Evolutionary conservation across 352 stramenopile genomes (phyloP).

Genomic region (Pythium angustatum): DNA sequence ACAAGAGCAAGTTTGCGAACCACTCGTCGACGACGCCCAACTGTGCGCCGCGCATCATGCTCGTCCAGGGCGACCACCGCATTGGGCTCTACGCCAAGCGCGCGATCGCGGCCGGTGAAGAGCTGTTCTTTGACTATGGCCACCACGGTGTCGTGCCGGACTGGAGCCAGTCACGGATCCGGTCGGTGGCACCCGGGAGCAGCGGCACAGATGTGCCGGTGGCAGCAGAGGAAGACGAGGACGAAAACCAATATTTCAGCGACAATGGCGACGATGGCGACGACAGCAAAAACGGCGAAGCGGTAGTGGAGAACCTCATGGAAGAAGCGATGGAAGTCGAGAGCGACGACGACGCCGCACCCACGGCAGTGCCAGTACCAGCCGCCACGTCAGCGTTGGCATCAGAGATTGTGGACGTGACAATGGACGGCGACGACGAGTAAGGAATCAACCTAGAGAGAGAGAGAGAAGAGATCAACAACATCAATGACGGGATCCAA

Average conservation of each 20-base stretch:
- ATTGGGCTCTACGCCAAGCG: constrained; percentile 93
- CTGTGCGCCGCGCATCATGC: constrained; percentile 85
- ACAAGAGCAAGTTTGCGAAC: constrained; percentile 96
- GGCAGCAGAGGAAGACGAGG: constrained; percentile 13
- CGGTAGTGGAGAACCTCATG: too few species aligned
- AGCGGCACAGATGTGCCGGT: constrained; percentile 12
- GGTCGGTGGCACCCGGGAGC: too few species aligned
- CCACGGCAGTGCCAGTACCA: background rate
- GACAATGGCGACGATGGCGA: too few species aligned
- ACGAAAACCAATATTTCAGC: too few species aligned
- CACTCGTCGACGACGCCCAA: constrained; percentile 82
- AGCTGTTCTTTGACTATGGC: constrained; percentile 87
- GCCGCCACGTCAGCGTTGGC: too few species aligned
- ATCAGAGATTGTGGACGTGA: too few species aligned
- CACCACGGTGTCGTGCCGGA: constrained; percentile 81
- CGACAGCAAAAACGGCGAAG: too few species aligned
- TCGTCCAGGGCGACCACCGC: constrained; percentile 91
- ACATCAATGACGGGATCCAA: background rate
- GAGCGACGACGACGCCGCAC: background rate
- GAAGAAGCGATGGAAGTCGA: constrained; percentile 1
- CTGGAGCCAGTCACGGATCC: constrained; percentile 72
- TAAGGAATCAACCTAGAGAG: background rate
- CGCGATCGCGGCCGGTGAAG: constrained; percentile 84
- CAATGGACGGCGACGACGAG: background rate
- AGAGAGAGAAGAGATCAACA: background rate